Base-by-base conservation (phyloP, 805 yeast genomes). In the Cyberlindnera euphorbiae region DNA sequence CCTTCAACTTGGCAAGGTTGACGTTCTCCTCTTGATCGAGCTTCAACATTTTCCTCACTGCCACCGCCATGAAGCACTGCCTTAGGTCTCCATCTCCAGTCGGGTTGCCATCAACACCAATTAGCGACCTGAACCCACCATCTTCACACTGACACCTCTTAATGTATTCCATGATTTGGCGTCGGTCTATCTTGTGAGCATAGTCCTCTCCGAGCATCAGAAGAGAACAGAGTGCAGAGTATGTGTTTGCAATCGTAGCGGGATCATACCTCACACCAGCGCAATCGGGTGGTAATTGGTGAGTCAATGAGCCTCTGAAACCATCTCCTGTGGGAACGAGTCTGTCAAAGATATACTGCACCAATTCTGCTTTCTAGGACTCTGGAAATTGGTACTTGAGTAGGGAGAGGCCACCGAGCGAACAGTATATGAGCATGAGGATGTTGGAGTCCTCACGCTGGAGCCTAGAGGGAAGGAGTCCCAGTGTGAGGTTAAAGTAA, bases 181-280 rank as follows among this genome's bases (percentile, higher is more conserved):
- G 31, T 12, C 58, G 45, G 32, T 77, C 69, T 16, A 79, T 43
- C 8, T 68, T 39, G 12, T 40, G 28, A 46, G 63, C 45, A 22
- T 64, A 61, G 33, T 66, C 67, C 33, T 68, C 73, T 22, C 65
- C 63, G 11, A 83, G 59, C n/a, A 74, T 61, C 1, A 76, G 53
- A 26, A 83, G 62, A 9, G 71, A 63, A 24, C 75, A 70, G 23
- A 88, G 57, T 2, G 86, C 89, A 60, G 88, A 83, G 46, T 79
- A 77, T 0, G 96, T 88, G 6, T 88, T 76, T 1, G 90, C 74
- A 6, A 86, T 57, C 45, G 77, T 81, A 1, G 89, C 75, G 1
- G 77, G 62, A 50, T 80, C 88, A 49, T 75, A 79, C 8, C 32
- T 34, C 3, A 43, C 37, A 2, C 41, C 42, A 5, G 13, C 30